Base-by-base conservation (phyloP, 2,329 filamentous ascomycete species). In the Cytospora leucostoma region DNA sequence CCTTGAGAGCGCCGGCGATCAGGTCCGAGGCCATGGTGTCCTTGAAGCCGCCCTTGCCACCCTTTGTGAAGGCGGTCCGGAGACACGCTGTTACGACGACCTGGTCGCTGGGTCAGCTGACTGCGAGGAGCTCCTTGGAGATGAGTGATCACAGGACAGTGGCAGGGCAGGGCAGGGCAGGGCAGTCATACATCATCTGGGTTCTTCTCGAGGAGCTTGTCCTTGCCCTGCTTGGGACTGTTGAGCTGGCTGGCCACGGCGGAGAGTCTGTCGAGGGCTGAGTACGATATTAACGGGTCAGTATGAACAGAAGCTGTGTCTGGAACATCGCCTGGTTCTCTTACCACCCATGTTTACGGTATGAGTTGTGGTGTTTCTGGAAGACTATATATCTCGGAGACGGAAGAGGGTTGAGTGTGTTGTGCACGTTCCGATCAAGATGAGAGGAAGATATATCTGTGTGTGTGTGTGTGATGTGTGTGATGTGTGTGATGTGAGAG, bases 1-100 rank as follows among this genome's bases (percentile, higher is more conserved):
- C 88, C 78, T 88, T 89, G 78, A 98, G 88, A 54, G 92, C 88
- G 70, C 92, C 92, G 57, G 88, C 87, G 71, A 98, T 88, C 67
- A 98, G 83, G 77, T 98, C 94, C 49, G 92, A 86, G 7, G 91
- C 91, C 61, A 87, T 83, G 10, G 95, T 98, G 79, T 98, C 95
- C 82, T 98, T 98, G 84, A 99, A 95, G 56, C 88, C 90, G 70
- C 95, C 95, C 79, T 93, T 93, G 72, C 93, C 93, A 70, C 93
- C 94, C 78, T 92, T 96, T 69, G 93, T 97, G 77, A 98, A 88
- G 72, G 95, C 87, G 17, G 92, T 96, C 71, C 95, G 92, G 73
- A 97, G 91, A 70, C 91, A 92, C 69, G 91, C 92, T 67, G 95
- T 98, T 67, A 99, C 88, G 72, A 99, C 95, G 69, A 98, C 87